These are phyloP conservation scores for Petunia axillaris DNA, from an alignment of 257 asterid genomes.

Conservation along the genomic window DNA sequence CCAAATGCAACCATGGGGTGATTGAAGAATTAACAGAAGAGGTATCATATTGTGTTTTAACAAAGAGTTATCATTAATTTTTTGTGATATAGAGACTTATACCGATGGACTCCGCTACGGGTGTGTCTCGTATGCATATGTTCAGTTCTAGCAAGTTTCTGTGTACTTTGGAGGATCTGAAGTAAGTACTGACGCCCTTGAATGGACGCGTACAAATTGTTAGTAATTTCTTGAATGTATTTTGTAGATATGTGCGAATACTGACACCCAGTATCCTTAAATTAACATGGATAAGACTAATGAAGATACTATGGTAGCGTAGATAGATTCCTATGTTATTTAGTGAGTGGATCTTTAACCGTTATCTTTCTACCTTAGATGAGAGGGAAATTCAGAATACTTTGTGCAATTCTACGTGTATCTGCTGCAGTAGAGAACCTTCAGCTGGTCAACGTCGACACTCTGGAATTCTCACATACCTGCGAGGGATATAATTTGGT, in stretches of 20 bases:
- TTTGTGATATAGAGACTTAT: not conserved
- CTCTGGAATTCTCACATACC: slow-evolving; percentile 42
- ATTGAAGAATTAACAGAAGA: slow-evolving; percentile 50
- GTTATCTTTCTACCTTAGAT: slow-evolving; percentile 37
- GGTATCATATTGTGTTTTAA: slow-evolving; percentile 37
- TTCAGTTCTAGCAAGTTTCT: not conserved
- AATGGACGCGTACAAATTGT: not conserved
- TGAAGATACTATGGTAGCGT: not conserved
- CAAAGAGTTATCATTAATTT: not conserved
- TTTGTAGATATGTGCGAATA: not conserved
- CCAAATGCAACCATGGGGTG: slow-evolving; percentile 43
- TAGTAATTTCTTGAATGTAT: not conserved
- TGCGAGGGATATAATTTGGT: slow-evolving; percentile 70
- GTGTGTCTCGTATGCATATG: not conserved
- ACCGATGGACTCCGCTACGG: not conserved
- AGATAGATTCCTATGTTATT: not conserved
- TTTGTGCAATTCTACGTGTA: slow-evolving; percentile 65
- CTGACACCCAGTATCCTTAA: not conserved
- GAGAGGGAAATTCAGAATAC: slow-evolving; percentile 61
- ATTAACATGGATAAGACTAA: not conserved
- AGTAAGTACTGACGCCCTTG: not conserved
- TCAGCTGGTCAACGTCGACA: slow-evolving; percentile 39
- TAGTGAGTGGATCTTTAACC: not conserved
- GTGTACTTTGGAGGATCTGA: not conserved
- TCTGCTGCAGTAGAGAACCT: slow-evolving; percentile 54